Percentiles rank a stretch among this genome's conserved stretches.
phyloP scores from a whole-genome alignment of 2,329 filamentous ascomycete genomes.

The Monilinia polystroma region DNA sequence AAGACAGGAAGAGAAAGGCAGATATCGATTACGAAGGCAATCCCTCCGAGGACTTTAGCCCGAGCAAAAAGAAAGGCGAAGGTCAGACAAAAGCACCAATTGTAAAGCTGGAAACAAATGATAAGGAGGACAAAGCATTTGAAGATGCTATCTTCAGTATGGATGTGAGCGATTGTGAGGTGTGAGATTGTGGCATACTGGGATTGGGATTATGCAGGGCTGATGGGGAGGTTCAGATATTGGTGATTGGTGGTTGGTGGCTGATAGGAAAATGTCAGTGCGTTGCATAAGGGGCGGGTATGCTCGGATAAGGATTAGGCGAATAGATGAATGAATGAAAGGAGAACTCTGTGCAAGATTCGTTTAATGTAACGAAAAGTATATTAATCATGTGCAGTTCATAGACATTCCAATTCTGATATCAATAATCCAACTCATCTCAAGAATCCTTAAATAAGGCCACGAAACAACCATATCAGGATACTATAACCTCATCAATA shows the following conservation, averaged over 20 bases:
- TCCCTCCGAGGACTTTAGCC: neutral
- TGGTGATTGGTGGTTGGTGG: slow-evolving; percentile 8
- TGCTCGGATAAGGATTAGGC: neutral
- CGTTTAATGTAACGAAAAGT: neutral
- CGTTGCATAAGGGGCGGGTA: slow-evolving; percentile 13
- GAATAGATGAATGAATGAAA: neutral
- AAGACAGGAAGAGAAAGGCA: slow-evolving; percentile 14
- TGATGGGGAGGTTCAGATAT: slow-evolving; percentile 2
- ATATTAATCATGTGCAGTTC: neutral
- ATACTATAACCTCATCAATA: neutral
- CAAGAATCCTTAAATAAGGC: neutral
- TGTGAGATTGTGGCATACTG: neutral
- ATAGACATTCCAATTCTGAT: neutral
- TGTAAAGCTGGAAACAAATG: neutral
- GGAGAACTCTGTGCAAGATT: neutral
- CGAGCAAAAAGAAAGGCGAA: slow-evolving; percentile 6
- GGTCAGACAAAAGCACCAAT: neutral
- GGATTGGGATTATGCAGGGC: slow-evolving; percentile 14
- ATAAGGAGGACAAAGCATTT: slow-evolving; percentile 11
- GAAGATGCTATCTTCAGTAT: neutral
- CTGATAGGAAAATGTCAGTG: neutral
- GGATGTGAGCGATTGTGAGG: neutral
- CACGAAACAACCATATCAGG: neutral
- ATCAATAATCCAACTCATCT: neutral
- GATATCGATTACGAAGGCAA: neutral